Evolutionary conservation across 345 rosid genomes (phyloP), one percentile per base, ranked within the genome.

Genomic region (Kandelia obovata): DNA sequence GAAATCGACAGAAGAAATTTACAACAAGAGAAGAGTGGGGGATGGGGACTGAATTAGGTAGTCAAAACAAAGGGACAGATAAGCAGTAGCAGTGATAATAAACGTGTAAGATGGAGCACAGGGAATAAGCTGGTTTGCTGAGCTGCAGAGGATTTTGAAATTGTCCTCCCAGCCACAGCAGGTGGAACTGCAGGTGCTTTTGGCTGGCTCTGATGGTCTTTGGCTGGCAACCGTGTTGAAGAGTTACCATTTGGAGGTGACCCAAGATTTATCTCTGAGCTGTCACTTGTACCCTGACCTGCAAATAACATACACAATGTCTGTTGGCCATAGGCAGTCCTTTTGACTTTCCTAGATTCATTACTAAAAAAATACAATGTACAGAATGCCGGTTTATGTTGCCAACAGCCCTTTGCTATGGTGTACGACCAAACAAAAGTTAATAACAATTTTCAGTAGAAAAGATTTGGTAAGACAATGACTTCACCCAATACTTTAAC

Each of bases 191-290:
- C 64, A 6, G 23, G 70, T 16, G 66, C 19, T 27, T 62, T 58
- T 1, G 67, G 68, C 67, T 57, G 58, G 79, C 70, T 74, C 51
- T 74, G 81, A 34, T 71, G 81, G 58, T 80, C 70, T 8, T 58
- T 75, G 19, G 82, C 58, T 25, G 85, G 85, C 72, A 78, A 68
- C 7, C 78, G 68, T 21, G 35, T 64, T 9, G 77, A 74, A 32
- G 78, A 73, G 31, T 62, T 56, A 46, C 30, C 66, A 5, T 27
- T 32, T 7, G 76, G 64, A 34, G 78, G 74, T 30, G 77, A 79
- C 6, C 65, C 26, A 31, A 62, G 47, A 20, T 68, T 62, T 19
- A 35, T 56, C 2, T 66, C 68, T 53, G 65, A 47, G 26, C 46
- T 61, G 55, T 69, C 67, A 47, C 65, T 74, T 28, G 26, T 58